Evolutionary conservation across 2,329 filamentous ascomycete species (phyloP), one percentile per base, ranked within the genome.

Genomic region (Colletotrichum sublineola): DNA sequence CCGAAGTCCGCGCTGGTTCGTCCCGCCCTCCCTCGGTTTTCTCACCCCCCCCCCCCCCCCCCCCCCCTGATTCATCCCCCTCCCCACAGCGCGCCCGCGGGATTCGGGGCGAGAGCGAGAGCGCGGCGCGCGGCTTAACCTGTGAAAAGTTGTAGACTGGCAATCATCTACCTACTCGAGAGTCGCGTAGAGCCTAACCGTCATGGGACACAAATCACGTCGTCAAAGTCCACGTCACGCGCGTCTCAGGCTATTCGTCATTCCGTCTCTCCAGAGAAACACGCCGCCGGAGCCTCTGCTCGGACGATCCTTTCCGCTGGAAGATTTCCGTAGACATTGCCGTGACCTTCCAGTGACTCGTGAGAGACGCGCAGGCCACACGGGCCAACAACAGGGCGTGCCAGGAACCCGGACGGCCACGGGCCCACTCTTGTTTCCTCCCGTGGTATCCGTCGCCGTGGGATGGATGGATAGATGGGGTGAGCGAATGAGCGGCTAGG

Each of bases 341-440:
- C 29, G 20, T n/a, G 38, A 38, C 9, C 18, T 24, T 14, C 9
- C 20, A 7, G 44, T 11, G 60, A 50, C 9, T 14, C 12, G 44
- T 11, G 60, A 50, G 55, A 67, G 46, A 31, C 42, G 29, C 53
- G 52, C 57, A 60, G 57, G 6, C 12, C 48, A 38, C 48, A 5
- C 6, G 36, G 18, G 18, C 18, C 18, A n/a, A 9, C 44, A 46
- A n/a, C 46, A 48, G n/a, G 9, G 36, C 24, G 31, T 42, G 48
- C 15, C 48, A 52, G 61, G 61, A 53, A 63, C 61, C 33, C 61
- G 36, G 46, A 48, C 44, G 44, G 60, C 60, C n/a, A 71, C 68
- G 58, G 65, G 62, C 65, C 66, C 69, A 69, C 60, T 52, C 69
- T 72, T 72, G 69, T 60, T 69, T 63, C 24, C 38, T 36, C 33